These are phyloP conservation scores for Schoenoplectus triqueter DNA, from an alignment of 202 grass and related monocot genomes.

Conservation along the genomic window DNA sequence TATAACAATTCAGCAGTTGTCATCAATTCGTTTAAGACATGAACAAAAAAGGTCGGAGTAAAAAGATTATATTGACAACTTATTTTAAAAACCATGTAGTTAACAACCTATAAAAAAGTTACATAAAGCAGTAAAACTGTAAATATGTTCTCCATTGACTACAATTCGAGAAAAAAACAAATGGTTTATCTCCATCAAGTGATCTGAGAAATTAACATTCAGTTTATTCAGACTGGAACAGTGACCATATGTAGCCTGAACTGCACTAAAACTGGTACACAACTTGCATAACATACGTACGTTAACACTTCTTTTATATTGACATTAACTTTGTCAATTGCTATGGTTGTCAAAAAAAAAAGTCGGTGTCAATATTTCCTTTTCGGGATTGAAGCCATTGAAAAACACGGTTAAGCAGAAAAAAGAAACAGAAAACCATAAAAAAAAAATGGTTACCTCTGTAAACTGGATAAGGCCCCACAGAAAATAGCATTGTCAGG, in stretches of 20 bases:
- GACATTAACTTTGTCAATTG: not conserved
- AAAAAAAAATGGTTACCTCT: constrained; percentile 61
- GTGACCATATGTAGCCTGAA: not conserved
- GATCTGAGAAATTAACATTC: not conserved
- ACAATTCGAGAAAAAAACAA: not conserved
- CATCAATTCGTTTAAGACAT: not conserved
- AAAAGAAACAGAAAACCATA: not conserved
- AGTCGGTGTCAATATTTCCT: not conserved
- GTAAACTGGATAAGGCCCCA: constrained; percentile 77
- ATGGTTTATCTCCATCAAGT: not conserved
- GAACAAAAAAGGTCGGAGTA: not conserved
- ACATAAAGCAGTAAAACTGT: no score
- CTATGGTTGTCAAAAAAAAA: not conserved
- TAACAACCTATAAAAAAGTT: no score
- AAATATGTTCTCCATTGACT: not conserved
- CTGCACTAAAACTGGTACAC: not conserved
- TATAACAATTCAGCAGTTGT: not conserved
- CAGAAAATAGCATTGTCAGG: constrained; percentile 89
- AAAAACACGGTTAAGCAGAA: not conserved
- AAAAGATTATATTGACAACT: no score
- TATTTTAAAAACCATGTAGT: no score
- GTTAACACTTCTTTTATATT: not conserved
- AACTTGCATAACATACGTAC: not conserved
- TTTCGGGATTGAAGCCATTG: not conserved
- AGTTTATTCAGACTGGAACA: not conserved